Percentiles rank a stretch among this genome's conserved stretches.
These are phyloP conservation scores for Entomophthora muscae DNA, from an alignment of 371 early-diverging fungal species.

Conservation along the genomic window DNA sequence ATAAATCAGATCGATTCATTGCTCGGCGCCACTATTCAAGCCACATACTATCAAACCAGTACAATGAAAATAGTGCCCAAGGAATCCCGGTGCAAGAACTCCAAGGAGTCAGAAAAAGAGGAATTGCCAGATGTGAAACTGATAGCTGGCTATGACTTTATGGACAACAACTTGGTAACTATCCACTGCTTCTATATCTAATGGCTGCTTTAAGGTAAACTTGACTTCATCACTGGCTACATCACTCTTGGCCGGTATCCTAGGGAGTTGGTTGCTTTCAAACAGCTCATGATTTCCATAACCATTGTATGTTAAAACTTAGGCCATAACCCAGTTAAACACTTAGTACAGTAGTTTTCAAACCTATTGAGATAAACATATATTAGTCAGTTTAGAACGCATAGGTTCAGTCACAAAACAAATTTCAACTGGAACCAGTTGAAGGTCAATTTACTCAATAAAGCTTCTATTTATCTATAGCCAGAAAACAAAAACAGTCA, in stretches of 20 bases:
- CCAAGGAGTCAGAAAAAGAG: constrained; percentile 16
- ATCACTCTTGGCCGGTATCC: constrained; percentile 16
- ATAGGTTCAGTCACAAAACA: no score
- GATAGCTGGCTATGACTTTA: constrained; percentile 42
- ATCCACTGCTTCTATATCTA: neutral
- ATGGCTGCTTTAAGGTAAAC: constrained; percentile 21
- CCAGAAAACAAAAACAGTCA: no score
- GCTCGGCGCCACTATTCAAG: constrained; percentile 66
- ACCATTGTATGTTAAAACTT: no score
- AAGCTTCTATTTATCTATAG: no score
- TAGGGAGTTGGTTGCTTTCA: constrained; percentile 12
- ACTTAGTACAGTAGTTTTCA: no score
- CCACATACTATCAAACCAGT: constrained; percentile 42
- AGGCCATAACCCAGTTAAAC: no score
- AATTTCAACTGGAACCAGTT: no score
- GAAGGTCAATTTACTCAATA: no score
- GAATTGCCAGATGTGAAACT: constrained; percentile 22
- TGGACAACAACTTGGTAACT: constrained; percentile 60
- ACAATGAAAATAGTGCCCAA: constrained; percentile 34
- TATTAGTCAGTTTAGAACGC: no score
- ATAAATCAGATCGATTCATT: constrained; percentile 49
- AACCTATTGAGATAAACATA: no score
- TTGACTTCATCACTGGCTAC: constrained; percentile 27
- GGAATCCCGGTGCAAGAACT: no score
- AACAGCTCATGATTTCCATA: no score